phyloP scores from a whole-genome alignment of 768 basidiomycete genomes.

The Agrocybe pediades region DNA sequence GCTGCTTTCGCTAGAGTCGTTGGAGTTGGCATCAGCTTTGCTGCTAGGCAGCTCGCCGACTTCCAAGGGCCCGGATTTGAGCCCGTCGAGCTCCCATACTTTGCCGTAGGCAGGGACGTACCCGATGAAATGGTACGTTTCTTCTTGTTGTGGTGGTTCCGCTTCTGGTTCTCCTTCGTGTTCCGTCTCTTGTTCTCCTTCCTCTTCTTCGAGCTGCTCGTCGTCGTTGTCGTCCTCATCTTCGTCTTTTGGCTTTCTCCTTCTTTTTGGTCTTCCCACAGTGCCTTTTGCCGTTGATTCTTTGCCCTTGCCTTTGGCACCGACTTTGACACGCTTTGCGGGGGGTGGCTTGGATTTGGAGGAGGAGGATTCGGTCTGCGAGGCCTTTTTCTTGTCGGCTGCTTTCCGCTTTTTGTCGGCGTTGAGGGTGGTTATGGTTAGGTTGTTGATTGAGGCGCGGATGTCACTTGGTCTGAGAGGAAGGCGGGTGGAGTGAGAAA shows the following conservation, averaged over 20 bases:
- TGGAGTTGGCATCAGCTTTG: too few species aligned
- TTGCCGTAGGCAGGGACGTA: constrained; percentile 64
- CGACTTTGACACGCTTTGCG: constrained; percentile 32
- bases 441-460: constrained; percentile 49
- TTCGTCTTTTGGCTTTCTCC: constrained; percentile 13
- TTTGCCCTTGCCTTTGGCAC: constrained; percentile 30
- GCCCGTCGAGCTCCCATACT: constrained; percentile 73
- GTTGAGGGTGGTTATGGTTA: constrained; percentile 47
- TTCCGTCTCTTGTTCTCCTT: constrained; percentile 15
- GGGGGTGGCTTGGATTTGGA: constrained; percentile 34
- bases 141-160: constrained; percentile 45
- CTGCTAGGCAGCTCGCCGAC: constrained; percentile 59
- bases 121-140: constrained; percentile 65
- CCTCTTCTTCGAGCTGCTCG: constrained; percentile 29
- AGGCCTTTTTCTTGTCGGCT: constrained; percentile 1
- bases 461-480: constrained; percentile 54
- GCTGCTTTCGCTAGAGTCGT: background rate
- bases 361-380: constrained; percentile 22
- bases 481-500: background rate
- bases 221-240: constrained; percentile 27
- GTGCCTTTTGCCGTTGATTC: constrained; percentile 18
- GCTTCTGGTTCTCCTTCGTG: constrained; percentile 21
- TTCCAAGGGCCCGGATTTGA: constrained; percentile 62
- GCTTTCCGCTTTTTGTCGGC: constrained; percentile 28
- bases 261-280: constrained; percentile 23